Evolutionary conservation across 345 rosid genomes (phyloP), one percentile per base, ranked within the genome.

Genomic region (Heritiera fomes): DNA sequence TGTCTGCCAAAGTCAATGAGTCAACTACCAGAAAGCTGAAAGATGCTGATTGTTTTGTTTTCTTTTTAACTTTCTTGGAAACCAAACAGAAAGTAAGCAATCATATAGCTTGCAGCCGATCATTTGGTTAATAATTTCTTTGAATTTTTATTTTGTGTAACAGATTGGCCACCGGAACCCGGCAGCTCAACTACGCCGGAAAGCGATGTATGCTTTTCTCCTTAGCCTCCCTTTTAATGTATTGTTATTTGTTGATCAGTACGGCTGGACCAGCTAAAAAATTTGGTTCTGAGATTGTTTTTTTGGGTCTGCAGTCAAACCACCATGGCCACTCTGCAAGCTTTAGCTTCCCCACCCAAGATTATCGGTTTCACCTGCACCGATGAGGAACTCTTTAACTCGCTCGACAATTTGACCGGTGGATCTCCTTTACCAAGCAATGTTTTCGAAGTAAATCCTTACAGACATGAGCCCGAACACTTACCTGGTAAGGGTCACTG

Each of bases 381-480:
- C 38, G 10, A 15, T 43, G 76, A 81, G 67, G 83, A 83, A 46
- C 28, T 85, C 17, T 78, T 77, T 76, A 30, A 34, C 38, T 28
- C 62, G 62, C 81, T 85, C 71, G 53, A 28, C 73, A 80, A 59
- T 66, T 67, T 83, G 73, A 73, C 2, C 8, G 18, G n/a, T 5
- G 89, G 89, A 68, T 77, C 68, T 52, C 75, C 83, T 55, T 84
- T 77, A 45, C 91, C 89, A 3, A 58, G 75, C 56, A 85, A 88
- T 82, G 89, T 88, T 59, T 73, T 82, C 13, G 67, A 71, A 41
- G 69, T 83, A 28, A 80, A 82, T 83, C 89, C 89, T 40, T 82
- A 75, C 77, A 8, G 3, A 41, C 8, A 15, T 56, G 8, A 7
- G n/a, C 89, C 91, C 53, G 38, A 71, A 41, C 47, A 83, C 80